Percentiles rank a stretch among this genome's conserved stretches.
phyloP scores from a whole-genome alignment of 371 early-diverging fungal species.

The Thermomucor indicae-seudaticae region DNA sequence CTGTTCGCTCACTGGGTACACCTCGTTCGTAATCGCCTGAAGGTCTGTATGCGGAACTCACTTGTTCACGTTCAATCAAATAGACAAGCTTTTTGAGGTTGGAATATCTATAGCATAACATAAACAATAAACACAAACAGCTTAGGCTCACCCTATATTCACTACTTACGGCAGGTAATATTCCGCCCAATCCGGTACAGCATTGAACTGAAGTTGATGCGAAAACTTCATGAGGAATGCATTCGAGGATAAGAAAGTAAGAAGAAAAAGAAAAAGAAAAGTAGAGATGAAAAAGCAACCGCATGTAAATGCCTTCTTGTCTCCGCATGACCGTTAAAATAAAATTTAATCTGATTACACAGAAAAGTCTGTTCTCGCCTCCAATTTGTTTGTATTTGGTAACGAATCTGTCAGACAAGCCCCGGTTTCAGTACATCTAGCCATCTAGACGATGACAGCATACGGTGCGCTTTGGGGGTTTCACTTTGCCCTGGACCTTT shows the following conservation, averaged over 20 bases:
- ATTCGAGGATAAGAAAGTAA: not conserved
- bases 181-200: conserved; percentile 89
- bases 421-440: no score
- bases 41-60: conserved; percentile 28
- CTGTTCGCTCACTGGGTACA: conserved; percentile 37
- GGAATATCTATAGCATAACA: conserved; percentile 59
- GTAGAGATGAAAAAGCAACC: not conserved
- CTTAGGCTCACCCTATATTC: not conserved
- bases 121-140: not conserved
- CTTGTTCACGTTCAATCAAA: conserved; percentile 79
- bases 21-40: conserved; percentile 25
- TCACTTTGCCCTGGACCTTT: no score
- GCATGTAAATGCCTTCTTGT: no score
- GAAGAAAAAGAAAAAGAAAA: not conserved
- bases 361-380: no score
- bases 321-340: no score
- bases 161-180: conserved; percentile 64
- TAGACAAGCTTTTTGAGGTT: conserved; percentile 89
- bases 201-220: conserved; percentile 83
- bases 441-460: no score
- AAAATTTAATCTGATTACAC: no score
- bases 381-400: no score
- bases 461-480: no score
- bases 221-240: conserved; percentile 38
- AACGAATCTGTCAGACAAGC: no score